Conservation (phyloP, 176 grass and related monocot genomes). For the Thinopyrum elongatum region DNA sequence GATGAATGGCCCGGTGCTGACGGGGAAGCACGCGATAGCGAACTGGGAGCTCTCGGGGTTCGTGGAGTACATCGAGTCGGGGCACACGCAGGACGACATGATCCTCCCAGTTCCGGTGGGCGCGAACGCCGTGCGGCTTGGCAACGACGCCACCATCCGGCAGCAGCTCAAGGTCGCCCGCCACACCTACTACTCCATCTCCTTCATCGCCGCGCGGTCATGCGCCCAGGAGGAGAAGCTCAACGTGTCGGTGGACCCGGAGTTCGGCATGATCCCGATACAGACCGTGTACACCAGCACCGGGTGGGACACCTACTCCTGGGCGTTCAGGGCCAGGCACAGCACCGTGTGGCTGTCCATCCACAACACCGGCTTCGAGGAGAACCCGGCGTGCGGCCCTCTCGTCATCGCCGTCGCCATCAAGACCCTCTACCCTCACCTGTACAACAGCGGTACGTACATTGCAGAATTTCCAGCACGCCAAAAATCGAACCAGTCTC, state of each 20-base stretch:
- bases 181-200: conserved; percentile 41
- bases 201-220: conserved; percentile 54
- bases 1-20: conserved; percentile 39
- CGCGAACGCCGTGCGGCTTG: conserved; percentile 44
- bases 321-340: conserved; percentile 37
- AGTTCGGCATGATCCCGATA: conserved; percentile 42
- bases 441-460: background rate
- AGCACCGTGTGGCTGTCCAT: conserved; percentile 29
- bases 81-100: conserved; percentile 46
- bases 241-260: conserved; percentile 46
- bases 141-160: conserved; percentile 58
- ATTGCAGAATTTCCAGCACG: too few species aligned
- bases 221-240: conserved; percentile 58
- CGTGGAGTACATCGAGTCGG: conserved; percentile 59
- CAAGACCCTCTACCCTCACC: conserved; percentile 19
- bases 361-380: conserved; percentile 56
- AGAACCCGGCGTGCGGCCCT: conserved; percentile 54
- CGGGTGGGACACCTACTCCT: conserved; percentile 61
- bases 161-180: conserved; percentile 34
- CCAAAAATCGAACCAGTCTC: too few species aligned
- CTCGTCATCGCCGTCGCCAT: conserved; percentile 51
- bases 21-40: conserved; percentile 4
- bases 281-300: conserved; percentile 55
- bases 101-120: conserved; percentile 43
- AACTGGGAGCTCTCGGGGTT: conserved; percentile 46